A percentile compares a stretch with the other conserved stretches of the same genome.
Evolutionary conservation across 2,329 filamentous ascomycete genomes (phyloP).

Genomic region (Apiospora rasikravindrae): DNA sequence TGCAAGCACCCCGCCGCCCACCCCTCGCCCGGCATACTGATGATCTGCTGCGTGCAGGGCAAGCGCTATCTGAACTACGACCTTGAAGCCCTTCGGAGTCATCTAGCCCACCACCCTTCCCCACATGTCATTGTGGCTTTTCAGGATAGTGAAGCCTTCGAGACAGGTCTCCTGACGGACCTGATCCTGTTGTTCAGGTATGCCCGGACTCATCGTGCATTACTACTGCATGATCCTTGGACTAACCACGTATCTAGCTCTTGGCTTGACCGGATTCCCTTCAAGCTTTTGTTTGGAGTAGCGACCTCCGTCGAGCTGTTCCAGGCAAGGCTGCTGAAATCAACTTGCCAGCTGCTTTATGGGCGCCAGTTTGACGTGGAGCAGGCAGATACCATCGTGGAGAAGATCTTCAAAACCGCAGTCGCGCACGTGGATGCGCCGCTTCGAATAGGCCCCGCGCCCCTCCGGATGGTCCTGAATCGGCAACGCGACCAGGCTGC

Average conservation of each 20-base stretch:
- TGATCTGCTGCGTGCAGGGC: conserved; percentile 47
- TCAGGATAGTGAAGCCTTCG: conserved; percentile 84
- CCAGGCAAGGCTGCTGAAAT: conserved; percentile 73
- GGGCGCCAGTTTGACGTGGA: conserved; percentile 80
- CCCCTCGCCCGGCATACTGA: neutral
- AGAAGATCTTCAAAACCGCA: conserved; percentile 71
- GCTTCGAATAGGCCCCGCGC: conserved; percentile 66
- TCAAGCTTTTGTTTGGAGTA: conserved; percentile 78
- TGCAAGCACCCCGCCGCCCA: conserved; percentile 8
- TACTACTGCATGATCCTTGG: neutral
- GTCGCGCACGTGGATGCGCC: conserved; percentile 62
- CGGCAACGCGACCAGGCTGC: conserved; percentile 79
- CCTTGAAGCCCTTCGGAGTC: conserved; percentile 70
- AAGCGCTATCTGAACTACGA: conserved; percentile 79
- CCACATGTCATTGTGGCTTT: conserved; percentile 73
- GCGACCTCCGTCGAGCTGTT: conserved; percentile 83
- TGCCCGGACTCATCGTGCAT: neutral
- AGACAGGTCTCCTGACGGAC: conserved; percentile 73
- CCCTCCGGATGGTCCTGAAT: conserved; percentile 69
- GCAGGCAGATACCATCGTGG: conserved; percentile 72
- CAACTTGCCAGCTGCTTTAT: conserved; percentile 68
- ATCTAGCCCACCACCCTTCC: conserved; percentile 57
- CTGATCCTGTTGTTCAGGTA: conserved; percentile 72
- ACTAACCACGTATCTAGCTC: conserved; percentile 39
- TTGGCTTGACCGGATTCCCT: conserved; percentile 78